Base-by-base conservation (phyloP, 2,329 filamentous ascomycete genomes). In the Fusarium coicis region DNA sequence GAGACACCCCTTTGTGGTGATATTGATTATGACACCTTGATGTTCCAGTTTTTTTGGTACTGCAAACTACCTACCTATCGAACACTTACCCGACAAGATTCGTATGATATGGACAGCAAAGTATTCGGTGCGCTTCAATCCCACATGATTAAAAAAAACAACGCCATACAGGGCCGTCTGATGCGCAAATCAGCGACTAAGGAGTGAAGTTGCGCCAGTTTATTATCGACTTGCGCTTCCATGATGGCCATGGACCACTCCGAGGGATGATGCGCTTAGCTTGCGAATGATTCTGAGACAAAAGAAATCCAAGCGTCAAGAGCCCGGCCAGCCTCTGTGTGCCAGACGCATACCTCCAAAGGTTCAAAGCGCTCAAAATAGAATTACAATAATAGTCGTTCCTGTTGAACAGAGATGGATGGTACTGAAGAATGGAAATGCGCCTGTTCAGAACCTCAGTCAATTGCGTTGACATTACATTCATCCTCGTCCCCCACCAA, bases 181-280 rank as follows among this genome's bases (percentile, higher is more conserved):
- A 19, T 66, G 32, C 59, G 53, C 42, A 59, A 70, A 32, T 54
- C 28, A 52, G 26, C 14, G 21, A 37, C 19, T 50, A 53, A 53
- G 59, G 37, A 36, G 34, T 36, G 36, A 52, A 43, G 42, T 58
- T 65, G 54, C 71, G 63, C 68, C 71, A 68, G 32, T 53, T 44
- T 28, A 28, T 54, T 39, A 23, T 60, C 26, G 36, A 30, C 23
- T 55, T 69, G 64, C 69, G 59, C 52, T 61, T 66, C 42, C 44
- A 57, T 63, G 26, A 43, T 43, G 42, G 43, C 23, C 30, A 37
- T 58, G 37, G 34, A 61, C 50, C 55, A 55, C 57, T 55, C 56
- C 26, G 53, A 70, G 65, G 60, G 65, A 74, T 64, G 68, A 62
- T 73, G 57, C 58, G 66, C 72, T 72, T 68, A 58, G 59, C 42